Percentiles rank a stretch among this genome's conserved stretches.
Conservation (phyloP, 331 rosid genomes). For the Telfairia occidentalis region DNA sequence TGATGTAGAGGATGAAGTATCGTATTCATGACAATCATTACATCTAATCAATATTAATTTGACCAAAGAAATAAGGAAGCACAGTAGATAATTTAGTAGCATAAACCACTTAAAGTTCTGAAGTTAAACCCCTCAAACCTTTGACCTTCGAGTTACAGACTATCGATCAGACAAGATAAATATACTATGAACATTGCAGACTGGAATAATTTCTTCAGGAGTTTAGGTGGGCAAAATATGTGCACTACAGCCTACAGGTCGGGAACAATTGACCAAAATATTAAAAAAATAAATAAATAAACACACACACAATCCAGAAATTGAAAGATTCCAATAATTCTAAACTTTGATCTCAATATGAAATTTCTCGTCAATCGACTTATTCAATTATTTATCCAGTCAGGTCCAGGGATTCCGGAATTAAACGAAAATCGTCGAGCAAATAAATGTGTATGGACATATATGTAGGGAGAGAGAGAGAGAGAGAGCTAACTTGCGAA, state of each 20-base stretch:
- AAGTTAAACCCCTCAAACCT: neutral
- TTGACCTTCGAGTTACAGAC: neutral
- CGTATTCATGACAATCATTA: neutral
- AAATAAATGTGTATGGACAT: neutral
- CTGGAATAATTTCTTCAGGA: neutral
- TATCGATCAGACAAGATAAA: neutral
- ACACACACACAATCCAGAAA: neutral
- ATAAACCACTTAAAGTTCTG: neutral
- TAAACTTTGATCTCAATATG: neutral
- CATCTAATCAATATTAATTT: neutral
- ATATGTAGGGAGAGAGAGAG: neutral
- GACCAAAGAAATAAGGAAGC: neutral
- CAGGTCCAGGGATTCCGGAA: neutral
- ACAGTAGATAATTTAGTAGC: neutral
- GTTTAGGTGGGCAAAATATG: neutral
- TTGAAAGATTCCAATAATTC: neutral
- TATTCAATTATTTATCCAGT: neutral
- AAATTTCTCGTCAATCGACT: neutral
- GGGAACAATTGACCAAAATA: neutral
- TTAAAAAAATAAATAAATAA: too few relatives aligned
- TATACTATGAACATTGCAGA: neutral
- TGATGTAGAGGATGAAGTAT: neutral
- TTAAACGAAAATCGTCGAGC: neutral
- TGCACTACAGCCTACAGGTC: neutral
- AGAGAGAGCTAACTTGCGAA: conserved; percentile 48